phyloP scores from a whole-genome alignment of 441 rosid genomes.

The Croton setiger region DNA sequence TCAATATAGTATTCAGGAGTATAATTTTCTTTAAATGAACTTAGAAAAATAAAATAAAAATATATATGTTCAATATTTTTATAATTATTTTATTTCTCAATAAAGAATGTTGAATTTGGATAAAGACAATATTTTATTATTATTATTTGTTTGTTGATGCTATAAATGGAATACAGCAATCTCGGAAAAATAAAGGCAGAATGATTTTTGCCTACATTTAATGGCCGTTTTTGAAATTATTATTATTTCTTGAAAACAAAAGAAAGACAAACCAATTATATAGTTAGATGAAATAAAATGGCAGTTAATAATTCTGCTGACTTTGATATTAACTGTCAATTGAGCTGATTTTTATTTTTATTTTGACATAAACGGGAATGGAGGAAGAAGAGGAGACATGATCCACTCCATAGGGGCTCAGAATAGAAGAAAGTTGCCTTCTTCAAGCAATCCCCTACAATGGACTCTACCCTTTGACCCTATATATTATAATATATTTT shows the following conservation, averaged over 20 bases:
- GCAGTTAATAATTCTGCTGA: not conserved
- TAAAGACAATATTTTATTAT: not conserved
- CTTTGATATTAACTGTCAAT: not conserved
- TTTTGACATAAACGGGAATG: constrained; percentile 20
- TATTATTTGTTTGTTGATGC: not conserved
- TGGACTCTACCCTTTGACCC: not conserved
- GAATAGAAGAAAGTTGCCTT: constrained; percentile 14
- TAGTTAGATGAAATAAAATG: not conserved
- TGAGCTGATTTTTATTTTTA: not conserved
- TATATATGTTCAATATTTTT: not conserved
- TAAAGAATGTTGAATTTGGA: not conserved
- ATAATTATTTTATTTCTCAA: not conserved
- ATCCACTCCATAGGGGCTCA: constrained; percentile 25
- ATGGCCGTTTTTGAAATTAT: not conserved
- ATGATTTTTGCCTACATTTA: not conserved
- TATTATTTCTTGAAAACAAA: not conserved
- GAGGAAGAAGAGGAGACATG: constrained; percentile 17
- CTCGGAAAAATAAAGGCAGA: too few species aligned
- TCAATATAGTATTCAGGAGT: too few species aligned
- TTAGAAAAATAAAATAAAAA: too few species aligned
- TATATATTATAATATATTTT: too few species aligned
- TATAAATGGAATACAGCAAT: not conserved
- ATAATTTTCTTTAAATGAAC: too few species aligned
- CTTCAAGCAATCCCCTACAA: constrained; percentile 17
- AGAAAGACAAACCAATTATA: not conserved